Percentiles rank a stretch among this genome's conserved stretches.
Conservation (phyloP, 2,329 filamentous ascomycete genomes). For the Ceratocystis alfenasii region DNA sequence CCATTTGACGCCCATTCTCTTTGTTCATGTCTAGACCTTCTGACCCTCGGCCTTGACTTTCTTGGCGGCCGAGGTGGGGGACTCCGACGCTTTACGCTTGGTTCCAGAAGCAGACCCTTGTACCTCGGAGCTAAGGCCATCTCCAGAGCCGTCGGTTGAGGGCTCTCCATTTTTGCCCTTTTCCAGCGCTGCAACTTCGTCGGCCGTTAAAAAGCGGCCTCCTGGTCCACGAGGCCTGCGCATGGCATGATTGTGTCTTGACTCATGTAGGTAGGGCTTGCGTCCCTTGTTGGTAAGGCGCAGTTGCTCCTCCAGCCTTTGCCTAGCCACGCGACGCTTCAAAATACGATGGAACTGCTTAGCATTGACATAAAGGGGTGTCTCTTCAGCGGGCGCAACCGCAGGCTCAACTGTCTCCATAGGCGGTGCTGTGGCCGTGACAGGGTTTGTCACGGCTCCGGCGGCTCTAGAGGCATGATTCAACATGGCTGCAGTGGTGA, state of each 20-base stretch:
- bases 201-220: constrained; percentile 88
- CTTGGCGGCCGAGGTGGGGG: constrained; percentile 40
- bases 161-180: constrained; percentile 28
- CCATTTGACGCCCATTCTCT: constrained; percentile 19
- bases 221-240: constrained; percentile 84
- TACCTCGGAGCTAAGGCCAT: constrained; percentile 25
- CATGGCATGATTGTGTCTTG: constrained; percentile 97
- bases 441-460: constrained; percentile 65
- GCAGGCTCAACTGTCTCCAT: constrained; percentile 65
- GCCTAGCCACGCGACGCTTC: constrained; percentile 83
- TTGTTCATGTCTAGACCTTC: constrained; percentile 20
- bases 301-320: constrained; percentile 85
- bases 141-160: constrained; percentile 20
- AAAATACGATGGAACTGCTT: constrained; percentile 98
- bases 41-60: constrained; percentile 42
- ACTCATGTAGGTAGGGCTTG: constrained; percentile 95
- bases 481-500: constrained; percentile 64
- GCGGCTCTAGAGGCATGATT: constrained; percentile 47
- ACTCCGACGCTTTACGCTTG: constrained; percentile 50
- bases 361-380: constrained; percentile 92
- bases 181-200: constrained; percentile 64
- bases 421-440: constrained; percentile 54
- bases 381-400: constrained; percentile 61
- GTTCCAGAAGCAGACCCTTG: constrained; percentile 32
- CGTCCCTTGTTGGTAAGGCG: constrained; percentile 87